Evolutionary conservation across 176 grass and related monocot genomes (phyloP), one percentile per base, ranked within the genome.

Genomic region (Musa acuminata): DNA sequence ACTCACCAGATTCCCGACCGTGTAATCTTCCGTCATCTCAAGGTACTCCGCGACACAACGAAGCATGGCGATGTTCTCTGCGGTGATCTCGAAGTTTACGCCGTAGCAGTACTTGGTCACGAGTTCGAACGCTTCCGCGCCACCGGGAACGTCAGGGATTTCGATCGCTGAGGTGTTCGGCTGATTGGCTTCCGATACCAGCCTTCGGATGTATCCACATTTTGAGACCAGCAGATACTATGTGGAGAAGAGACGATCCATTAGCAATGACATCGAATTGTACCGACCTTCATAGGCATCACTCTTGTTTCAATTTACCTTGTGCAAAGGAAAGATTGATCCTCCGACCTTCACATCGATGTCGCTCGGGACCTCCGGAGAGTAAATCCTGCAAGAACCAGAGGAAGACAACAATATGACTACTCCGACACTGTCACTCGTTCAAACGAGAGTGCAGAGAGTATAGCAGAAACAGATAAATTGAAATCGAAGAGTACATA

Each of bases 21-120:
- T 29, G 72, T 76, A 74, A 19, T 89, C 88, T 64, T 96, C 89
- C 10, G 86, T 84, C 95, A 98, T 99, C 72, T 99, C 88, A 23
- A 99, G 86, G 79, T 89, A 87, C 78, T 94, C 86, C 21, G 90
- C 87, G 0, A 67, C 86, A 71, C 95, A 99, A 55, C 95, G 86
- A 64, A 93, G 83, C 82, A 82, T 80, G 1, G 86, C 86, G 24
- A 93, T 72, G 81, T 98, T 98, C 59, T 91, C 90, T 21, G 74
- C 75, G 3, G 82, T 91, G 84, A 98, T 93, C 75, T 89, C 88
- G 13, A 93, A 76, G 68, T 82, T 75, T 64, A 84, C 51, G 64
- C 90, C 95, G 75, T 99, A 91, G 83, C 90, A 94, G 82, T 91
- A 99, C 68, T 86, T 89, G 9, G 59, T 35, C 49, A 85, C 75